Evolutionary conservation across 2,329 filamentous ascomycete species (phyloP).

Genomic region (Ilyonectria destructans): DNA sequence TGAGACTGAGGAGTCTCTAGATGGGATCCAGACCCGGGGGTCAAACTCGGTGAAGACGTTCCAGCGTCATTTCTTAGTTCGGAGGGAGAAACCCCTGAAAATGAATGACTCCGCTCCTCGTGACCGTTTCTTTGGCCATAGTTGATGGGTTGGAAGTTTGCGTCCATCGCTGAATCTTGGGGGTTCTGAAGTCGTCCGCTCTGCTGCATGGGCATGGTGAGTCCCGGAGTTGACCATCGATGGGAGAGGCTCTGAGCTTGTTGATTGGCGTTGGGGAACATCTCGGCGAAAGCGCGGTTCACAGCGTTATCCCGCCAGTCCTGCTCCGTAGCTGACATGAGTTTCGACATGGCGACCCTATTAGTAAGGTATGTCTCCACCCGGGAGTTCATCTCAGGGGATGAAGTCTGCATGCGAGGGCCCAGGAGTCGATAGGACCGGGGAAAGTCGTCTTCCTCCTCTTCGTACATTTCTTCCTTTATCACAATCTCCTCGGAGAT

Average conservation of each 20-base stretch:
- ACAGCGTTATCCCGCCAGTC: constrained; percentile 63
- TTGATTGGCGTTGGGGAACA: constrained; percentile 59
- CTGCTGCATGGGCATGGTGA: constrained; percentile 18
- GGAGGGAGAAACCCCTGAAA: constrained; percentile 38
- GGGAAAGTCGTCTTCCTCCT: constrained; percentile 88
- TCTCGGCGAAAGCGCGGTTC: constrained; percentile 63
- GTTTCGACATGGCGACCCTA: constrained; percentile 60
- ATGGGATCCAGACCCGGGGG: constrained; percentile 48
- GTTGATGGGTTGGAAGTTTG: constrained; percentile 46
- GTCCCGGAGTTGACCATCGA: constrained; percentile 42
- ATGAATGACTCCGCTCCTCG: constrained; percentile 38
- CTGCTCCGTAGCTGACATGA: constrained; percentile 56
- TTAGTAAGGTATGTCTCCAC: constrained; percentile 67
- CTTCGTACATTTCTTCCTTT: constrained; percentile 97
- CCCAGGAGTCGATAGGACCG: constrained; percentile 77
- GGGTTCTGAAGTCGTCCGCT: constrained; percentile 36
- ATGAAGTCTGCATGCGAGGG: constrained; percentile 73
- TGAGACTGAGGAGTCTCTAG: constrained; percentile 42
- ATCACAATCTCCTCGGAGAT: constrained; percentile 90
- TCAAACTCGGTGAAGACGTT: constrained; percentile 49
- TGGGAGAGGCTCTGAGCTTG: constrained; percentile 48
- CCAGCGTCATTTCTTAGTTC: constrained; percentile 33
- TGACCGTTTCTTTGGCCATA: constrained; percentile 38
- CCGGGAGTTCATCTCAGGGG: constrained; percentile 74
- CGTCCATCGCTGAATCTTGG: constrained; percentile 35